Conservation (phyloP, 371 early-diverging fungal species). For the Chytridium lagenaria region DNA sequence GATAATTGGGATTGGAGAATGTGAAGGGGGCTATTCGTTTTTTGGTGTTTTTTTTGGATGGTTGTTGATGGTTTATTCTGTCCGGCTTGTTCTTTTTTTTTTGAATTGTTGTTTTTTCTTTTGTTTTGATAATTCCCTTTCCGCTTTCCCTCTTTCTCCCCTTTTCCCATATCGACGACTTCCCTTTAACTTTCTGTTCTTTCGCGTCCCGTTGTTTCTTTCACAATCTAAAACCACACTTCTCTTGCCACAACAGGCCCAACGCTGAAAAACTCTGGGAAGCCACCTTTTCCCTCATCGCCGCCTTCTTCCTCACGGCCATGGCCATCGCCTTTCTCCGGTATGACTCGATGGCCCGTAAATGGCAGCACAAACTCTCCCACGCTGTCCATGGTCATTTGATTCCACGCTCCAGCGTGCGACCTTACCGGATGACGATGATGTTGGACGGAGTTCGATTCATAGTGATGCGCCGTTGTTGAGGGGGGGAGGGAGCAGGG, state of each 20-base stretch:
- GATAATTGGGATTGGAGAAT: not conserved
- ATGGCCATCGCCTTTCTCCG: conserved; percentile 79
- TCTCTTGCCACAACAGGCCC: conserved; percentile 1
- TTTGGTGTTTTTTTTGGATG: not conserved
- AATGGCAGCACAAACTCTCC: conserved; percentile 35
- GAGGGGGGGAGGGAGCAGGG: not conserved
- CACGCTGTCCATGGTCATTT: conserved; percentile 18
- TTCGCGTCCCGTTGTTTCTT: not conserved
- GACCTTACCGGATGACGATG: not conserved
- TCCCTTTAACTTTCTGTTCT: not conserved
- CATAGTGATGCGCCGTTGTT: conserved; percentile 11
- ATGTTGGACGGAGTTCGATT: not conserved
- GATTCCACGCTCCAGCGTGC: too few species aligned
- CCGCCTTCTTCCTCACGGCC: conserved; percentile 66
- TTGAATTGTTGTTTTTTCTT: too few species aligned
- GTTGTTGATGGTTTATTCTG: not conserved
- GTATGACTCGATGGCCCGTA: conserved; percentile 62
- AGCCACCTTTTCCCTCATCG: conserved; percentile 75
- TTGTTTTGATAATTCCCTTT: not conserved
- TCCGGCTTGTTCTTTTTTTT: too few species aligned
- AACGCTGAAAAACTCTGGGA: conserved; percentile 80
- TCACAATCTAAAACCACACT: too few species aligned
- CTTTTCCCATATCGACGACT: not conserved
- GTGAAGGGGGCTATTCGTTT: not conserved
- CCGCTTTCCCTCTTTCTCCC: not conserved